Evolutionary conservation across 441 rosid species (phyloP), one percentile per base, ranked within the genome.

Genomic region (Raphanus hybrid): DNA sequence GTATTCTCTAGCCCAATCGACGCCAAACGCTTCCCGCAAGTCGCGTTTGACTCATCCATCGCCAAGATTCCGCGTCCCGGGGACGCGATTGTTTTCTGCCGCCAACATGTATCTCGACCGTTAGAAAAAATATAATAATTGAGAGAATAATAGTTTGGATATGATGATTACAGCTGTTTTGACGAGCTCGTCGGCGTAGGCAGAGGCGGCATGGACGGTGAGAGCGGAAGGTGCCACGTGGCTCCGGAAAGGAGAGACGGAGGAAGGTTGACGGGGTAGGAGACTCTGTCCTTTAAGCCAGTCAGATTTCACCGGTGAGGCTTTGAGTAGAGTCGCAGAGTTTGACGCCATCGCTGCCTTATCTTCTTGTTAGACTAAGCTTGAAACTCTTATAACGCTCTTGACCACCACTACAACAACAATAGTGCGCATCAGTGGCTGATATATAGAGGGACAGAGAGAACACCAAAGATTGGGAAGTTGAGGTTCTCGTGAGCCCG

Each of bases 121-220:
- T 50, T 50, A 39, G 6, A 50, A 5, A 5, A 50, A 14, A 41
- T 5, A 5, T 4, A 15, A 6, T 5, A 50, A 50, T 12, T 12
- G 18, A 50, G 57, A 50, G 57, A 50, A 14, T 50, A 50, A 1
- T 50, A 50, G 57, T 50, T 48, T 14, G 12, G 55, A 48, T 48
- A 6, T n/a, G 57, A 50, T 50, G 14, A 14, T 50, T 50, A 50
- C 57, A 50, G 57, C 57, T 50, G 57, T 50, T 50, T 50, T 50
- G 57, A 50, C 57, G 20, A 50, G 57, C 57, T 50, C 57, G 57
- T 50, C 57, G 57, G 57, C 57, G 57, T 50, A 50, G 7, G 57
- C 20, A 50, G 57, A 50, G 20, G 57, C 18, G 57, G 57, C 57
- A 50, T 50, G 57, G 57, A 50, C 57, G 57, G 57, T 50, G 57